Base-by-base conservation (phyloP, 1,284 basidiomycete genomes). In the Porogramme epimiltina region DNA sequence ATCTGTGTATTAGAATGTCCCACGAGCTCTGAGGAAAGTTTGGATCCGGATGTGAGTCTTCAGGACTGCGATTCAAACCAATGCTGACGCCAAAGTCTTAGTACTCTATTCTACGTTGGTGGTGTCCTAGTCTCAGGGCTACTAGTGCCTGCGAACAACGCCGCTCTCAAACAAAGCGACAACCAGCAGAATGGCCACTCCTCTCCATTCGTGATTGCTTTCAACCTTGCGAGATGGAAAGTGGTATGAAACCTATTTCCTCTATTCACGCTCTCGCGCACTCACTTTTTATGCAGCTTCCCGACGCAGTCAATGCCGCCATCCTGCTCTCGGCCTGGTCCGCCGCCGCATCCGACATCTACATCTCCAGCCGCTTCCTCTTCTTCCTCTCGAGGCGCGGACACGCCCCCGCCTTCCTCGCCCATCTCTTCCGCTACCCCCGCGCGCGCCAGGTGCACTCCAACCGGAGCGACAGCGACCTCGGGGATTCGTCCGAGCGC, bases 301-400 rank as follows among this genome's bases (percentile, higher is more conserved):
- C 11, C 19, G 2, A 3, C 15, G 4, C 16, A 42, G 65, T 77
- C 58, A 76, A 75, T 58, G 75, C 69, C 20, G 64, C 63, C 9
- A 66, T 79, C 24, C 60, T 78, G 26, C 63, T 77, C 4, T 80
- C 76, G 1, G 79, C 79, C 16, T 79, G 74, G 72, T 80, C 77
- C 8, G 78, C 80, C n/a, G 79, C 76, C 10, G 73, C 74, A 33
- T 74, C 75, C 37, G 79, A 80, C 65, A 67, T 82, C 37, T 81
- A 78, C 70, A 77, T 77, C 56, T 73, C 74, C 46, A 76, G 74
- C 31, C 71, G 80, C 47, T 76, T 77, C 24, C 68, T 82, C 39
- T 80, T 79, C 68, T 75, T 73, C 56, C 72, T 81, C 44, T 72
- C 77, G 1, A 56, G 75, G 18, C 69, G 70, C 51, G 69, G 71